phyloP scores from a whole-genome alignment of 257 asterid genomes.

The Orobanche coerulescens region DNA sequence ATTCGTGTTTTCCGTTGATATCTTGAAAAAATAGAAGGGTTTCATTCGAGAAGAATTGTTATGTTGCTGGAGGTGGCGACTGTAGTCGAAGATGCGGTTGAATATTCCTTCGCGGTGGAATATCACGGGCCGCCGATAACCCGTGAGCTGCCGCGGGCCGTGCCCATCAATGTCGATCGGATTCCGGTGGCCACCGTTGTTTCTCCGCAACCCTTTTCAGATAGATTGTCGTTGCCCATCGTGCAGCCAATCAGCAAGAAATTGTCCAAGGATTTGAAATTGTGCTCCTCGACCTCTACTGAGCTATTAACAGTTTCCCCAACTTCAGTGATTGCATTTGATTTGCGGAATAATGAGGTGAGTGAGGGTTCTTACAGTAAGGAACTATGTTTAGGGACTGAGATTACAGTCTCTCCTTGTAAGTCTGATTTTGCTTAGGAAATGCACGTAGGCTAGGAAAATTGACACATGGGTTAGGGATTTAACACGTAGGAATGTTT shows the following conservation, averaged over 20 bases:
- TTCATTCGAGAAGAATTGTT: slow-evolving; percentile 19
- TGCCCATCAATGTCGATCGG: slow-evolving; percentile 86
- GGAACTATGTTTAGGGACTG: slow-evolving; percentile 70
- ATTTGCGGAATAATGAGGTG: slow-evolving; percentile 42
- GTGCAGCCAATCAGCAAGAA: slow-evolving; percentile 67
- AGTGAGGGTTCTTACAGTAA: slow-evolving; percentile 70
- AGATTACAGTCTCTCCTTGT: slow-evolving; percentile 71
- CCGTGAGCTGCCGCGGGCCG: slow-evolving; percentile 83
- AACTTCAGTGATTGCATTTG: slow-evolving; percentile 87
- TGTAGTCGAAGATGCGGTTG: slow-evolving; percentile 52
- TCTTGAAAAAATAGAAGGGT: slow-evolving; percentile 14
- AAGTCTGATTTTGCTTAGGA: too few species aligned
- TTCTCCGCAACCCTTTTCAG: slow-evolving; percentile 55
- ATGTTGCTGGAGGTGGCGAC: slow-evolving; percentile 62
- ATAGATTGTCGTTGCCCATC: slow-evolving; percentile 64
- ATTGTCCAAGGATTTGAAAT: slow-evolving; percentile 51
- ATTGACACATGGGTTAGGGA: too few species aligned
- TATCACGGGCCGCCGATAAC: slow-evolving; percentile 91
- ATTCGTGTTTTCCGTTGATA: slow-evolving; percentile 23
- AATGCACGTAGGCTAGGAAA: too few species aligned
- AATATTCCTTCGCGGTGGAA: slow-evolving; percentile 83
- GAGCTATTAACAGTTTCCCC: slow-evolving; percentile 76
- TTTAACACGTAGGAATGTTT: too few species aligned
- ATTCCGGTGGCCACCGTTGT: slow-evolving; percentile 96
- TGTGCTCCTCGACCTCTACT: slow-evolving; percentile 45